Conservation (phyloP, 495 filamentous ascomycete species). For the Daldinia concentrica region DNA sequence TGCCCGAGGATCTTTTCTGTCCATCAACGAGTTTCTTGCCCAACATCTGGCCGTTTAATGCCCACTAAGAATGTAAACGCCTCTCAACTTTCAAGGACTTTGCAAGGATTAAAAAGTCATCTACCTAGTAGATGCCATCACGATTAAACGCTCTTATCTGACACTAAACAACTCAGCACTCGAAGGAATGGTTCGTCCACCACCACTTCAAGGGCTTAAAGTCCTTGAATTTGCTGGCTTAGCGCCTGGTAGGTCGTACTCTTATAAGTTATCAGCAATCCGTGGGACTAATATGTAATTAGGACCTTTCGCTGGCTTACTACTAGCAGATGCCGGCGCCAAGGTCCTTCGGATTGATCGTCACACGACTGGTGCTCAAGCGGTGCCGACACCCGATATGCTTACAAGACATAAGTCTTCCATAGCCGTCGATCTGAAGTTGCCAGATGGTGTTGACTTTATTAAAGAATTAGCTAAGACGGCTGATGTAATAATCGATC, state of each 20-base stretch:
- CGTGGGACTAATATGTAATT: slow-evolving; percentile 18
- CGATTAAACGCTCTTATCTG: not conserved
- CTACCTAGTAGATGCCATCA: slow-evolving; percentile 7
- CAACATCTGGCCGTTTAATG: not conserved
- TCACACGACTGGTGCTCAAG: slow-evolving; percentile 37
- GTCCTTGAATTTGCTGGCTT: slow-evolving; percentile 92
- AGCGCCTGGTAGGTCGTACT: slow-evolving; percentile 72
- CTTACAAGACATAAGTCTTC: slow-evolving; percentile 82
- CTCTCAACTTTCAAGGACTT: not conserved
- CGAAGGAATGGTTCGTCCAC: slow-evolving; percentile 55
- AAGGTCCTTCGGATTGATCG: slow-evolving; percentile 89
- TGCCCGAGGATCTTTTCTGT: not conserved
- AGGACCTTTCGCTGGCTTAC: slow-evolving; percentile 89
- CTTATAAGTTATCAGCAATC: not conserved
- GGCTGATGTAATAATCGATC: slow-evolving; percentile 88
- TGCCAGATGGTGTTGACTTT: slow-evolving; percentile 65
- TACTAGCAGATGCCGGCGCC: slow-evolving; percentile 90
- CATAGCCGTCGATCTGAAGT: slow-evolving; percentile 80
- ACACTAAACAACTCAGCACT: not conserved
- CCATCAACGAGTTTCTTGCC: not conserved
- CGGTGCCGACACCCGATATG: slow-evolving; percentile 67
- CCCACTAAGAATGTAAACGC: not conserved
- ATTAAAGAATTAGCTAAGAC: slow-evolving; percentile 68
- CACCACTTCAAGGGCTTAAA: slow-evolving; percentile 77
- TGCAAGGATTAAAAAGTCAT: not conserved